A percentile compares a stretch with the other conserved stretches of the same genome.
These are phyloP conservation scores for Rhodotorula taiwanensis DNA, from an alignment of 768 basidiomycete species.

Conservation along the genomic window DNA sequence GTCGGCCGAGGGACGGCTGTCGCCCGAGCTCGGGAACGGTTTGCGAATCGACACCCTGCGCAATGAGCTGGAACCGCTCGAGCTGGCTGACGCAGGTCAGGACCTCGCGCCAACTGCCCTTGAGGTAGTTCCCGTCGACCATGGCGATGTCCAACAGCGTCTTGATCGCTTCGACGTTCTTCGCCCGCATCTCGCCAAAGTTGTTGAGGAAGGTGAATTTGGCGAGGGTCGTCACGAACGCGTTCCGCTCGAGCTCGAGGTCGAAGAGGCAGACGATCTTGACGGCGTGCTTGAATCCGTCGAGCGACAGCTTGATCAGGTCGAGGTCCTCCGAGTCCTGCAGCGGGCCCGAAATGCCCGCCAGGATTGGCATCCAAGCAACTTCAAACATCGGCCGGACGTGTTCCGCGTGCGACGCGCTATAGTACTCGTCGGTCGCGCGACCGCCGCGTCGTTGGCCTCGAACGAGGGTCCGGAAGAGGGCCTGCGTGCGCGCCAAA, in stretches of 20 bases:
- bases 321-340: slow-evolving; percentile 94
- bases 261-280: slow-evolving; percentile 95
- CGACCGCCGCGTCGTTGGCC: slow-evolving; percentile 67
- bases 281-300: slow-evolving; percentile 96
- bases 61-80: slow-evolving; percentile 96
- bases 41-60: slow-evolving; percentile 66
- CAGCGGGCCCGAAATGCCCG: slow-evolving; percentile 85
- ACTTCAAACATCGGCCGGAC: slow-evolving; percentile 99
- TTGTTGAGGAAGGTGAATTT: slow-evolving; percentile 99
- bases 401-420: slow-evolving; percentile 91
- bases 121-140: slow-evolving; percentile 91
- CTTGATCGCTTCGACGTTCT: slow-evolving; percentile 99
- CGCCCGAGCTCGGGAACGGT: slow-evolving; percentile 62
- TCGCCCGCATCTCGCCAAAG: slow-evolving; percentile 95
- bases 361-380: slow-evolving; percentile 96
- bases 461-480: slow-evolving; percentile 86
- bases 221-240: slow-evolving; percentile 88
- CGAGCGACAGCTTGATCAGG: slow-evolving; percentile 80
- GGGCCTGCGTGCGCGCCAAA: slow-evolving; percentile 53
- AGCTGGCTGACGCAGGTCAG: slow-evolving; percentile 94
- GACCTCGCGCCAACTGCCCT: slow-evolving; percentile 93
- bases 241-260: slow-evolving; percentile 93
- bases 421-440: slow-evolving; percentile 74
- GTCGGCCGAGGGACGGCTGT: slow-evolving; percentile 59
- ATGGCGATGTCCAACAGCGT: slow-evolving; percentile 87